Evolutionary conservation across 352 stramenopile species (phyloP), one percentile per base, ranked within the genome.

Genomic region (Plasmopara halstedii): DNA sequence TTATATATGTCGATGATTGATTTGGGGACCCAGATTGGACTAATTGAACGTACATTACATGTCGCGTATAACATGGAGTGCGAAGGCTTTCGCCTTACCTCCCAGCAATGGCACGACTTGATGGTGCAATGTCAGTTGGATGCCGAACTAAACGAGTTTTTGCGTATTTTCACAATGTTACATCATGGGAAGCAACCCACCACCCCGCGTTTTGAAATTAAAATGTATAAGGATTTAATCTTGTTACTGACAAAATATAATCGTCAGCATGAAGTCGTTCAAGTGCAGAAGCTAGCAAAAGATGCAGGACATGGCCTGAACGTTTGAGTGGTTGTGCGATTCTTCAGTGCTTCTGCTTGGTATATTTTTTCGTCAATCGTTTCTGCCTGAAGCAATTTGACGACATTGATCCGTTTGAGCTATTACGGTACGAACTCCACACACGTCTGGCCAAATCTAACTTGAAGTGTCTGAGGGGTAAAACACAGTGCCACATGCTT

Each of bases 1-100:
- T 56, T 89, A 45, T 90, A 88, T 58, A 39, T 47, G 18, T 56
- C 79, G 34, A 60, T 90, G 19, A 49, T 89, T 32, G 56, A 64
- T 10, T 49, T 83, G n/a, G 79, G 79, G 27, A 86, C 68, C 7
- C 54, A 58, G 9, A 63, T 64, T 25, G 75, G 75, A 10, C 63
- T 89, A 34, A 60, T 87, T 17, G 66, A 84, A 48, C 72, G 77
- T 25, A 85, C 79, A 11, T 58, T 90, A 37, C 68, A 85, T 41
- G 36, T 90, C 15, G 79, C 79, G 11, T 87, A 83, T 60, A 83
- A 90, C 43, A 90, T 90, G 79, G 79, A 90, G 43, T 90, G 79
- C 50, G 79, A 90, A 38, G 79, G 79, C 21, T 73, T 79, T 31
- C 42, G 53, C 17, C 46, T 90, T 15, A 70, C 63, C 11, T 67